Evolutionary conservation across 352 stramenopile genomes (phyloP).

Genomic region (Phytopythium mirpurense): DNA sequence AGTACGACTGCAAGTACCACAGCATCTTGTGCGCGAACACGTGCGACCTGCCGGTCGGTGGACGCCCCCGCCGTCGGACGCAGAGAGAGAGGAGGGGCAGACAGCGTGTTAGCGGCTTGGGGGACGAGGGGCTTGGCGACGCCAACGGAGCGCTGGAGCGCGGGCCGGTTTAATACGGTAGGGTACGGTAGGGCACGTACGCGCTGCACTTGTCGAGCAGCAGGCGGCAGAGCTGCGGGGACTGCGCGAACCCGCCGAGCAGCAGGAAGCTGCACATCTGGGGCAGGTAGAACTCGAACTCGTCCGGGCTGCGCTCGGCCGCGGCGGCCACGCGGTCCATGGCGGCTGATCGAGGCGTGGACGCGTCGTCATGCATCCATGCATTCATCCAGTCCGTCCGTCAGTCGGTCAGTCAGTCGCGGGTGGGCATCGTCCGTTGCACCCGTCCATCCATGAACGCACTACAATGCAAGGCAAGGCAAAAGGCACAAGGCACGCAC

Average conservation of each 20-base stretch:
- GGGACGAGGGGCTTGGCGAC: too few species aligned
- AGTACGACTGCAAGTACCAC: constrained; percentile 83
- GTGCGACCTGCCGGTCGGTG: constrained; percentile 44
- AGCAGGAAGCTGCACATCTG: constrained; percentile 83
- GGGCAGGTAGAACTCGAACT: constrained; percentile 84
- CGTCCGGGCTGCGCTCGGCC: constrained; percentile 48
- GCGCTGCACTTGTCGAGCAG: constrained; percentile 74
- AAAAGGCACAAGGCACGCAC: constrained; percentile 7
- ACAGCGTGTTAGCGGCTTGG: neutral
- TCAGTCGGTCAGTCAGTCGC: neutral
- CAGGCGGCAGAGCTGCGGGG: constrained; percentile 57
- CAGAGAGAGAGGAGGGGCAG: neutral
- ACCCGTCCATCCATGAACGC: neutral
- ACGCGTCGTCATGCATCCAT: neutral
- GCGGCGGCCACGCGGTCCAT: constrained; percentile 45
- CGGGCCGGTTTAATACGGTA: too few species aligned
- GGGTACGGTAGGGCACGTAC: constrained; percentile 24
- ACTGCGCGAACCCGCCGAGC: constrained; percentile 57
- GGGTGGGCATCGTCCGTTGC: too few species aligned
- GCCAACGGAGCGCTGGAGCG: too few species aligned
- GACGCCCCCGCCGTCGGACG: too few species aligned
- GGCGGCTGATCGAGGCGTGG: too few species aligned
- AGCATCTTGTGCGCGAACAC: constrained; percentile 84
- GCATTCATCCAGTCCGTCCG: neutral
- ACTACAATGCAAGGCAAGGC: neutral